These are phyloP conservation scores for Diplosphaera chodatii DNA, from an alignment of 139 green algal species.

Conservation along the genomic window DNA sequence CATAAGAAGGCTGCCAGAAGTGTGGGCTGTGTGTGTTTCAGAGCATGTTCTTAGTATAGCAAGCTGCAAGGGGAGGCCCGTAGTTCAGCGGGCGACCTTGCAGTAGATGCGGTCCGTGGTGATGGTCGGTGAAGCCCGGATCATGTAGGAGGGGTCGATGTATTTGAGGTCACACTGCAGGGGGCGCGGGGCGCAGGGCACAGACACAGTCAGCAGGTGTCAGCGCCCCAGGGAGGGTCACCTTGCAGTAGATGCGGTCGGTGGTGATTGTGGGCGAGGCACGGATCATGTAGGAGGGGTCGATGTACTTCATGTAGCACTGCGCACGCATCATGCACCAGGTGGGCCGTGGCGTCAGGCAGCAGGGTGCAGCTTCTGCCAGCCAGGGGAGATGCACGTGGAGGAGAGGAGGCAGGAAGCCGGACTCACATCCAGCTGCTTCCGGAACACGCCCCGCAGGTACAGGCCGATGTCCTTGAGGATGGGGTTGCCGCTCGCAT, in stretches of 20 bases:
- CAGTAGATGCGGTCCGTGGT: constrained; percentile 83
- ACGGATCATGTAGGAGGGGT: constrained; percentile 94
- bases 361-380: too few species aligned
- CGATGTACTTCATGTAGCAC: constrained; percentile 88
- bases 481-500: constrained; percentile 85
- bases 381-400: too few species aligned
- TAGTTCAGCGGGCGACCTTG: constrained; percentile 32
- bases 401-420: too few species aligned
- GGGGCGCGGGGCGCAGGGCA: background rate
- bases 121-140: constrained; percentile 75
- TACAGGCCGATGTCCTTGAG: constrained; percentile 81
- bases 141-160: constrained; percentile 48
- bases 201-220: background rate
- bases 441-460: constrained; percentile 70
- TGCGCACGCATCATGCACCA: constrained; percentile 9
- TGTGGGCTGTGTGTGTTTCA: too few species aligned
- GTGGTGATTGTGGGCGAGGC: constrained; percentile 83
- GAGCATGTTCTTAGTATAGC: too few species aligned
- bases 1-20: too few species aligned
- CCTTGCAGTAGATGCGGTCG: constrained; percentile 91
- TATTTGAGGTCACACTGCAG: constrained; percentile 1
- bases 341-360: background rate
- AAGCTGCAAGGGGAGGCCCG: too few species aligned
- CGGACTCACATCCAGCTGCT: constrained; percentile 50
- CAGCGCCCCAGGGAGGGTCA: background rate